Evolutionary conservation across 768 basidiomycete species (phyloP), one percentile per base, ranked within the genome.

Genomic region (Panus rudis): DNA sequence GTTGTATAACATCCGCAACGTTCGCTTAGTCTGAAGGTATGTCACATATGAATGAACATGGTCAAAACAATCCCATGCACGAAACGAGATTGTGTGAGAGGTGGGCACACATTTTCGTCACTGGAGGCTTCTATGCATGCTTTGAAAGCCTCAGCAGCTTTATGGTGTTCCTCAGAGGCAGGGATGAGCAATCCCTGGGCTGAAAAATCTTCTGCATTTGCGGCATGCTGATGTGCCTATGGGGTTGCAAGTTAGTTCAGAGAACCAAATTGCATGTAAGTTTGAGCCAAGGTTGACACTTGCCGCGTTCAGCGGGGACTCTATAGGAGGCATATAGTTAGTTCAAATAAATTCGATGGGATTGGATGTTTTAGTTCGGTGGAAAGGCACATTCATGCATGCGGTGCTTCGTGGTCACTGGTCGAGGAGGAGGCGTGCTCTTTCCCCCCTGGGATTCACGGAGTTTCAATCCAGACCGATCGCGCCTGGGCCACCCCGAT

Each of bases 171-270:
- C 48, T 85, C 80, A 20, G 77, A 71, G 10, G 88, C 84, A 26
- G 77, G 76, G 17, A 87, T 74, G 41, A 87, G 71, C 5, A 86
- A 67, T 11, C 88, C 88, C 46, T 76, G 73, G 11, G 68, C 70
- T 34, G 73, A 56, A 54, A 74, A 77, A 46, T 89, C 85, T 39
- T 90, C 86, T 26, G 86, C 87, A 54, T 83, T 84, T 13, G 81
- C 79, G 41, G 83, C 83, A 63, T 89, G 85, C 53, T 83, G 79
- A 60, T 91, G 84, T 17, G 88, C 87, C 86, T 90, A 39, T 32
- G n/a, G n/a, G n/a, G n/a, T n/a, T 25, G n/a, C 28, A n/a, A 22
- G 22, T 13, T 2, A 12, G 8, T 28, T 28, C 7, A 41, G 27
- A 39, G n/a, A 25, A 26, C 13, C 31, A 41, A 47, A 31, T 39